phyloP scores from a whole-genome alignment of 805 yeast genomes.

The Lipomyces lipofer region DNA sequence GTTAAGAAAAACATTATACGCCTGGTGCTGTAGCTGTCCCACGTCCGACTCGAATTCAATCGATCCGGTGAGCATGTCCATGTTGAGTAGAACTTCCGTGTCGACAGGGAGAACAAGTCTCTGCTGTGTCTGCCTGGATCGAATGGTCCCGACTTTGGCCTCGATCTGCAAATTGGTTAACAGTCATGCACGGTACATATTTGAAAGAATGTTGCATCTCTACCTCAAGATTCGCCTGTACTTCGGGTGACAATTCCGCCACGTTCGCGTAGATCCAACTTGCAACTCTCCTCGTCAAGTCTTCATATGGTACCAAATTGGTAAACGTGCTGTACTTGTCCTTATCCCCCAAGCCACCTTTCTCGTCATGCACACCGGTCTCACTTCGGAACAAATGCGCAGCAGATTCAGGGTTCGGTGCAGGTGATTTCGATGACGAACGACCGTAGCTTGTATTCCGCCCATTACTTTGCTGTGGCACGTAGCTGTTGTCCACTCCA shows the following conservation, averaged over 20 bases:
- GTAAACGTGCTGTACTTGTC: constrained; percentile 49
- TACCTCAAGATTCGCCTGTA: constrained; percentile 18
- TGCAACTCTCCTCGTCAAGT: constrained; percentile 71
- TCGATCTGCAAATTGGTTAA: constrained; percentile 41
- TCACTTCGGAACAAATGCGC: not conserved
- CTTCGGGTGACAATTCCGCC: constrained; percentile 39
- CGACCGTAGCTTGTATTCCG: no score
- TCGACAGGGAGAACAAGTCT: constrained; percentile 27
- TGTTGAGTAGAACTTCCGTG: constrained; percentile 28
- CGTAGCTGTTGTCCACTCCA: not conserved
- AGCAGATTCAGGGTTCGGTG: not conserved
- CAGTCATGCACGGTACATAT: not conserved
- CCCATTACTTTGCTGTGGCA: no score
- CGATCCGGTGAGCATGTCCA: constrained; percentile 26
- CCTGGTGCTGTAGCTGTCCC: constrained; percentile 21
- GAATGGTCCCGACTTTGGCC: constrained; percentile 27
- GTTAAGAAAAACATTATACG: constrained; percentile 18
- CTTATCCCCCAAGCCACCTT: not conserved
- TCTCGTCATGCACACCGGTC: constrained; percentile 3
- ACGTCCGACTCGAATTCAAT: constrained; percentile 24
- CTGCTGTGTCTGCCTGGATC: constrained; percentile 14
- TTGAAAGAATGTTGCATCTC: not conserved
- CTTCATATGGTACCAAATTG: constrained; percentile 71
- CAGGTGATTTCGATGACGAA: not conserved
- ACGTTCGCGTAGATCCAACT: constrained; percentile 84